Evolutionary conservation across 305 asterid genomes (phyloP).

Genomic region (Solanum hybrid): DNA sequence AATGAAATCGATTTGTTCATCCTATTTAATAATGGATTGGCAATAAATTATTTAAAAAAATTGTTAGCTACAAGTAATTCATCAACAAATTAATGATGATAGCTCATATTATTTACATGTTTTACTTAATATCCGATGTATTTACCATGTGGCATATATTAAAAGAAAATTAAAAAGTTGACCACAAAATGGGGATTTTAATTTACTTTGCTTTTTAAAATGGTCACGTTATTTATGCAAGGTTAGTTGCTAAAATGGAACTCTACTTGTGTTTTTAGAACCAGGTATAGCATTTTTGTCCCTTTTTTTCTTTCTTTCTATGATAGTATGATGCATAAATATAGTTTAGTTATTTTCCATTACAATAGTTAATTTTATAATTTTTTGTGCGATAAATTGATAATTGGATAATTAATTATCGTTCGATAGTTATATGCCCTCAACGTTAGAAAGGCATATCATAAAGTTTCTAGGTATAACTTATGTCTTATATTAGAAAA

Average conservation of each 20-base stretch:
- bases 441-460: background rate
- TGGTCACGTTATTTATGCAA: background rate
- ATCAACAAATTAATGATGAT: background rate
- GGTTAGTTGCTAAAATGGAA: background rate
- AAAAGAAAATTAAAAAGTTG: background rate
- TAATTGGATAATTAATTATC: background rate
- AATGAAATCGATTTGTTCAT: no score
- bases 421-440: background rate
- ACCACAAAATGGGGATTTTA: background rate
- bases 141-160: background rate
- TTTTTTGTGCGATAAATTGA: background rate
- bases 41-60: background rate
- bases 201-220: background rate
- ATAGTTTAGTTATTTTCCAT: background rate
- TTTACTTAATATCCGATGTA: background rate
- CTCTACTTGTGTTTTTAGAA: background rate
- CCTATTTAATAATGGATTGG: background rate
- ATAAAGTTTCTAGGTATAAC: background rate
- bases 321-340: no score
- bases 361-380: background rate
- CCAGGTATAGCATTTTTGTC: background rate
- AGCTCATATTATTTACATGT: background rate
- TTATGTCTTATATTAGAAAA: background rate
- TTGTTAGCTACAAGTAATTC: background rate
- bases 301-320: background rate